Percentiles rank a stretch among this genome's conserved stretches.
These are phyloP conservation scores for Dactylellina leptospora DNA, from an alignment of 2,329 filamentous ascomycete species.

Conservation along the genomic window DNA sequence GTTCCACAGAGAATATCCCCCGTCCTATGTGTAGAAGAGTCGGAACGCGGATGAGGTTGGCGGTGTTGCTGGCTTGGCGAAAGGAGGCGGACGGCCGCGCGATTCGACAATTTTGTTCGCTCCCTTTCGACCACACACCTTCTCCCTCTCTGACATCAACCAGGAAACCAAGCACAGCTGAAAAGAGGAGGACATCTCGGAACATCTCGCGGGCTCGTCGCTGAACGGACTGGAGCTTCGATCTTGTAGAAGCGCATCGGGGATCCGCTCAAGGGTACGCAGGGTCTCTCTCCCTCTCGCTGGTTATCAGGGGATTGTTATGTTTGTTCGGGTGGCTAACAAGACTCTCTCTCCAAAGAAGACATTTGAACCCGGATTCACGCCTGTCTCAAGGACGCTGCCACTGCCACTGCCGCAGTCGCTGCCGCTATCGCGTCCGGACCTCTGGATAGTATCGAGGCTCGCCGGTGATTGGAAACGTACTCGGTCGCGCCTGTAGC, in stretches of 20 bases:
- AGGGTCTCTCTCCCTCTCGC: constrained; percentile 8
- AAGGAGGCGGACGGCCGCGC: constrained; percentile 34
- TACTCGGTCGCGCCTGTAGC: constrained; percentile 26
- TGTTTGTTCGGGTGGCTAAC: constrained; percentile 53
- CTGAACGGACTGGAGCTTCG: constrained; percentile 36
- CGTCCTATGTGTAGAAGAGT: not conserved
- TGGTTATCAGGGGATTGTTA: constrained; percentile 25
- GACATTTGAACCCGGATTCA: constrained; percentile 16
- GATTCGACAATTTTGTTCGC: constrained; percentile 40
- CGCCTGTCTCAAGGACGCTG: constrained; percentile 14
- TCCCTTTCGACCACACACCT: constrained; percentile 24
- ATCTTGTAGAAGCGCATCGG: constrained; percentile 2
- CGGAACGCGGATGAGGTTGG: constrained; percentile 5
- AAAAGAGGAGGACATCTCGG: constrained; percentile 39
- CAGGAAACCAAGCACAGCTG: constrained; percentile 22
- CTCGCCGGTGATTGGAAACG: constrained; percentile 21
- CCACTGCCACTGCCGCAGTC: constrained; percentile 13
- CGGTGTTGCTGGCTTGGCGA: constrained; percentile 36
- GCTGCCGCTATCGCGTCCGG: not conserved
- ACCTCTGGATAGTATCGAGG: constrained; percentile 21
- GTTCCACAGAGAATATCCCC: not conserved
- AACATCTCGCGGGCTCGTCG: constrained; percentile 27
- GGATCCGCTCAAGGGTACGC: constrained; percentile 35
- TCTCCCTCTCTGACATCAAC: constrained; percentile 35
- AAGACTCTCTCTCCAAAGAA: constrained; percentile 31